Base-by-base conservation (phyloP, 192 early-diverging fungal species). In the Endogone sp. region DNA sequence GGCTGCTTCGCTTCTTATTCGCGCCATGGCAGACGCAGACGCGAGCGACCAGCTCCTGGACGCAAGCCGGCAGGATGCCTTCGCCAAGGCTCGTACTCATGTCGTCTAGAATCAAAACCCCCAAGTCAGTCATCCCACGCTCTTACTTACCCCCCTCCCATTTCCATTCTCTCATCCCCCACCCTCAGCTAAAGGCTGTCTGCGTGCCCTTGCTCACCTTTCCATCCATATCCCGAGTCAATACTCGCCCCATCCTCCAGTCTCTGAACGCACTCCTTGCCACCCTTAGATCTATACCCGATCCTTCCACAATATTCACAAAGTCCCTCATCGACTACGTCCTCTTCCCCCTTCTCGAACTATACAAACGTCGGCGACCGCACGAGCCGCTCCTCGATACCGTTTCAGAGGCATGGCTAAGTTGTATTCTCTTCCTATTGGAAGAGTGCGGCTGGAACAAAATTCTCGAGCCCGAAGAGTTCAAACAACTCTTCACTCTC, bases 261-360 rank as follows among this genome's bases (percentile, higher is more conserved):
- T 29, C 29, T 23, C 23, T 63, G 60, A 25, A 60, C 20, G 62
- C 29, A 8, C 49, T 73, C 16, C 27, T 44, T 24, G 4, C 30
- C 37, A 68, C 49, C 23, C 65, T 76, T 28, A 3, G 29, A 30
- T 22, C 32, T 24, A 30, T 68, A 20, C 56, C 65, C 25, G 67
- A 72, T 16, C 24, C 61, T 21, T 31, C 37, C 13, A 16, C 13
- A 1, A 26, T 76, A 20, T 32, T 76, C 37, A 56, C 64, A 26
- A 26, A 28, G 24, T 29, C 54, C n/a, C 57, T 77, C 10, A 44
- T 72, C n/a, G 67, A 73, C 28, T 66, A 74, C n/a, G 61, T 77
- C 22, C 54, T 70, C 29, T 30, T 65, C 64, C 67, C 71, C 26
- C 66, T 77, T 21, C 37, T 62, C 16, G 24, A 64, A 23, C 25